Conservation (phyloP, 2,329 filamentous ascomycete genomes). For the Trichoderma afroharzianum region DNA sequence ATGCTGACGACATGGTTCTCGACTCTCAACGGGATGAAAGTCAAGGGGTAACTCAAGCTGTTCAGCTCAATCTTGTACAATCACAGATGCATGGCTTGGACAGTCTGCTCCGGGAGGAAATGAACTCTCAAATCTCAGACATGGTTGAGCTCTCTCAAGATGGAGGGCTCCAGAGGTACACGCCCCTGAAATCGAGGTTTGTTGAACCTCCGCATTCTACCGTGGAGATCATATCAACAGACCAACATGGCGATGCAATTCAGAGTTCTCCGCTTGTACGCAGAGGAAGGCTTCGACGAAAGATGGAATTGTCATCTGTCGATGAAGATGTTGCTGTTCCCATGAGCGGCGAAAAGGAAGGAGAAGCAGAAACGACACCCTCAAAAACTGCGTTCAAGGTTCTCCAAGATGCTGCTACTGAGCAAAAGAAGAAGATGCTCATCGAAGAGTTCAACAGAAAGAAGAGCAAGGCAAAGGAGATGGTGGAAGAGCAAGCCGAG, state of each 20-base stretch:
- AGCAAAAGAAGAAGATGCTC: constrained; percentile 49
- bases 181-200: constrained; percentile 67
- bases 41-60: constrained; percentile 38
- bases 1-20: constrained; percentile 48
- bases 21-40: constrained; percentile 41
- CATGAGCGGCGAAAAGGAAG: constrained; percentile 17
- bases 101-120: constrained; percentile 47
- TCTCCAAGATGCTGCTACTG: constrained; percentile 63
- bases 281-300: constrained; percentile 52
- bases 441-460: constrained; percentile 71
- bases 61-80: constrained; percentile 58
- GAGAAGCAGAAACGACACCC: constrained; percentile 22
- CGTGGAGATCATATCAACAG: constrained; percentile 60
- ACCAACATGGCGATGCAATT: constrained; percentile 37
- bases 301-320: constrained; percentile 29
- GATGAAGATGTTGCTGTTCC: constrained; percentile 23
- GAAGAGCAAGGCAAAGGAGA: constrained; percentile 79
- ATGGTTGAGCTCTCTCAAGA: constrained; percentile 78
- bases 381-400: constrained; percentile 56
- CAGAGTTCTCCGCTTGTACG: constrained; percentile 59
- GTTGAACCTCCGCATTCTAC: constrained; percentile 63
- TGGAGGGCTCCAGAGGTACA: constrained; percentile 67
- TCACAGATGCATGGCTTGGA: constrained; percentile 58
- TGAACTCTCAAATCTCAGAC: constrained; percentile 62
- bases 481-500: constrained; percentile 90